These are phyloP conservation scores for Stylonectria norvegica DNA, from an alignment of 2,329 filamentous ascomycete genomes.

Conservation along the genomic window DNA sequence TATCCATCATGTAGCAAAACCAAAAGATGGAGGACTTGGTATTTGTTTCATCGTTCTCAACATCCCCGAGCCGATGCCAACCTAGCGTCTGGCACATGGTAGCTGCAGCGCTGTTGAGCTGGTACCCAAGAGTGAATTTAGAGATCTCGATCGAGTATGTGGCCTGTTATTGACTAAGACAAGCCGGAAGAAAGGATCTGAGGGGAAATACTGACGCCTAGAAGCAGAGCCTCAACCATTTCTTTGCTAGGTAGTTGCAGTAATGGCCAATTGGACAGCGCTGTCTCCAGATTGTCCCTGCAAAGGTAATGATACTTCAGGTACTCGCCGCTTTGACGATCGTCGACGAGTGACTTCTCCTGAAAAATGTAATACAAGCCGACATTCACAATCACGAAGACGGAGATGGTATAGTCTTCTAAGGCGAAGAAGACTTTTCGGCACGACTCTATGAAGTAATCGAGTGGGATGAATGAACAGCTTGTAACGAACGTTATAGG, in stretches of 20 bases:
- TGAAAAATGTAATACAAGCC: slow-evolving; percentile 5
- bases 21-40: slow-evolving; percentile 5
- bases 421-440: slow-evolving; percentile 3
- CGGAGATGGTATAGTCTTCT: slow-evolving; percentile 2
- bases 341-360: background rate
- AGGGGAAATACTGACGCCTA: background rate
- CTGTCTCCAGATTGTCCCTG: slow-evolving; percentile 5
- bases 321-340: background rate
- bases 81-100: slow-evolving; percentile 6
- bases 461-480: slow-evolving; percentile 2
- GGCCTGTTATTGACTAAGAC: background rate
- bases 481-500: slow-evolving; percentile 3
- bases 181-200: background rate
- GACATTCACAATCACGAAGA: slow-evolving; percentile 4
- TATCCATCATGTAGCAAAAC: slow-evolving; percentile 6
- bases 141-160: slow-evolving; percentile 5
- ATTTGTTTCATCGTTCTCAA: background rate
- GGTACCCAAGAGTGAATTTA: slow-evolving; percentile 4
- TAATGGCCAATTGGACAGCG: slow-evolving; percentile 2
- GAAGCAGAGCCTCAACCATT: slow-evolving; percentile 3
- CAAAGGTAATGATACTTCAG: slow-evolving; percentile 1
- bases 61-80: slow-evolving; percentile 2
- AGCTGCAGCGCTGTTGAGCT: slow-evolving; percentile 5
- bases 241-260: slow-evolving; percentile 2
- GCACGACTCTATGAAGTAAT: background rate